Evolutionary conservation across 2,329 filamentous ascomycete species (phyloP), one percentile per base, ranked within the genome.

Genomic region (Tolypocladium ovalisporum): DNA sequence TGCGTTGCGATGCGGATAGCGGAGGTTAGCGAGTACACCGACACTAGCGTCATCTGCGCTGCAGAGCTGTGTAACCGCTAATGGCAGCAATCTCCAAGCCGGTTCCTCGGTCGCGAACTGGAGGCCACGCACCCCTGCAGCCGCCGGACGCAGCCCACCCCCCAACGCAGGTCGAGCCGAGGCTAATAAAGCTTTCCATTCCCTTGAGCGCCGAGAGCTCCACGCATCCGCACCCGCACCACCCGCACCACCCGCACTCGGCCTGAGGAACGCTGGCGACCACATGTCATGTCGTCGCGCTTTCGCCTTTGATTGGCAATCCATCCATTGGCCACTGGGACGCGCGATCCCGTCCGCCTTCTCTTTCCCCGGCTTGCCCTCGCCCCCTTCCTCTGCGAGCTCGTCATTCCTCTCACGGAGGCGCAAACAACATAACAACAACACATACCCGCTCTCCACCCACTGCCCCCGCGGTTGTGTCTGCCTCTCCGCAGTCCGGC

Each of bases 271-370:
- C 19, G 47, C 47, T n/a, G 47, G 47, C 47, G 54, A 61, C 57
- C 61, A 64, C 62, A 64, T 64, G 61, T 59, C 61, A 60, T 53
- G 29, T 7, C 19, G 54, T 47, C 56, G 44, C 54, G 57, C 56
- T 55, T 55, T 42, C 35, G 37, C 55, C 52, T 42, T 55, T 55
- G 55, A 59, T 24, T 13, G 34, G 40, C 56, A 35, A 44, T 57
- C 47, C 55, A 35, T 34, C 51, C 56, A 54, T 51, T 29, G 8
- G 37, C 47, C 58, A 53, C 54, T 55, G 52, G 53, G 44, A 32
- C 13, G 27, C 44, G 44, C 15, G 44, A 49, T 49, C 44, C 27
- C 10, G 15, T 34, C 47, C 15, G 17, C 27, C 13, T n/a, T n/a
- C 27, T n/a, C 44, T 27, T 49, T 32, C 44, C 44, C 6, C 19